Percentiles rank a stretch among this genome's conserved stretches.
Evolutionary conservation across 192 early-diverging fungal species (phyloP).

Genomic region (Pilobolus umbonatus): DNA sequence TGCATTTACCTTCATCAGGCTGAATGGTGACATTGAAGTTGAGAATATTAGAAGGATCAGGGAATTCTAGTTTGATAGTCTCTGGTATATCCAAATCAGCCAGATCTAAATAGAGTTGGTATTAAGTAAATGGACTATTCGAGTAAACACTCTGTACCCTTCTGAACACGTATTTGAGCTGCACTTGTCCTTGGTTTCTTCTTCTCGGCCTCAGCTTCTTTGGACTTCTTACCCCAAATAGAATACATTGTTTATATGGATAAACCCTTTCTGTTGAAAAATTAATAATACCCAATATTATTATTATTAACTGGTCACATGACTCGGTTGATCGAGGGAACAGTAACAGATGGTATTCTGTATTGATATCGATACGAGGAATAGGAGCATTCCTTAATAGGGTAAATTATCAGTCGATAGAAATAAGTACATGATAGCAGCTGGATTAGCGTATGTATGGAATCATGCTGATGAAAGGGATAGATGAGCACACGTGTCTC

Average conservation of each 20-base stretch:
- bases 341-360: too few species aligned
- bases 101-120: conserved; percentile 55
- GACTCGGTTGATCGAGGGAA: too few species aligned
- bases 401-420: too few species aligned
- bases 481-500: too few species aligned
- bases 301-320: too few species aligned
- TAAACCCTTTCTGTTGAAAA: too few species aligned
- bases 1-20: conserved; percentile 76
- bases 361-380: too few species aligned
- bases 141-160: conserved; percentile 53
- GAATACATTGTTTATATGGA: conserved; percentile 85
- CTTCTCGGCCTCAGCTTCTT: conserved; percentile 65
- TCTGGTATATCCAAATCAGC: conserved; percentile 73
- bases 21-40: conserved; percentile 78
- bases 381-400: too few species aligned
- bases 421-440: too few species aligned
- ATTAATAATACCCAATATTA: too few species aligned
- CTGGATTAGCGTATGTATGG: too few species aligned
- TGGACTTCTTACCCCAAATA: conserved; percentile 85
- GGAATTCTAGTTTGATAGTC: conserved; percentile 73
- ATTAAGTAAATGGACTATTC: background rate
- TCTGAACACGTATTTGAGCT: conserved; percentile 88
- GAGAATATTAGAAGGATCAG: conserved; percentile 73
- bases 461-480: too few species aligned
- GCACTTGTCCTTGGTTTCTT: conserved; percentile 79